Base-by-base conservation (phyloP, 2,329 filamentous ascomycete species). In the Venturia carpophila region DNA sequence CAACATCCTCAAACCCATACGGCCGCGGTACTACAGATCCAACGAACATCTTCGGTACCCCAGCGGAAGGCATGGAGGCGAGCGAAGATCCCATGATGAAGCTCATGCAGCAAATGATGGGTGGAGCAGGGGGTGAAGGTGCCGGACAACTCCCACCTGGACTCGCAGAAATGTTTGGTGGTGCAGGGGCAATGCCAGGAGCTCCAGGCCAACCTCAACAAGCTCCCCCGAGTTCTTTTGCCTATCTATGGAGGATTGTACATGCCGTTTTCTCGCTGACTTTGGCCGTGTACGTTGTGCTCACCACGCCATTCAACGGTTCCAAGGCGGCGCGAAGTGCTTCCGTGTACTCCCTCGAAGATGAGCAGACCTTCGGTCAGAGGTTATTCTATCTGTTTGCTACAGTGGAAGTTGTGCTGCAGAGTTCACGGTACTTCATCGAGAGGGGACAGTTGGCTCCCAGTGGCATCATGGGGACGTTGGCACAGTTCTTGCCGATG, bases 341-440 rank as follows among this genome's bases (percentile, higher is more conserved):
- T 19, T 60, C 39, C 69, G 52, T 70, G 68, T 42, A 67, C 66
- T 39, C 69, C 15, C 30, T 47, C 27, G 65, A 27, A 81, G 84
- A 64, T 68, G 70, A 27, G 72, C 71, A 58, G 72, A 73, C 76
- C 60, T 71, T 74, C 43, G 78, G 79, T 49, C 78, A 78, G 58
- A 80, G 82, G 67, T 87, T 92, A 75, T 92, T 93, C 75, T 91
- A 87, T 79, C 82, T 89, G n/a, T 94, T 93, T 73, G 87, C 89
- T 6, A 91, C 89, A 0, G 87, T 85, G 41, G 89, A 94, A 77
- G 81, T 90, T 13, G 73, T 90, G 64, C 78, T 93, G 68, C 84
- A 93, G 68, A 88, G 85, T 1, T 86, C 84, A 39, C 80, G 89
- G 30, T 90, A 88, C 73, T 85, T 91, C 69, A 72, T 91, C 63